These are phyloP conservation scores for Neocatenulostroma microsporum DNA, from an alignment of 2,329 filamentous ascomycete genomes.

Conservation along the genomic window DNA sequence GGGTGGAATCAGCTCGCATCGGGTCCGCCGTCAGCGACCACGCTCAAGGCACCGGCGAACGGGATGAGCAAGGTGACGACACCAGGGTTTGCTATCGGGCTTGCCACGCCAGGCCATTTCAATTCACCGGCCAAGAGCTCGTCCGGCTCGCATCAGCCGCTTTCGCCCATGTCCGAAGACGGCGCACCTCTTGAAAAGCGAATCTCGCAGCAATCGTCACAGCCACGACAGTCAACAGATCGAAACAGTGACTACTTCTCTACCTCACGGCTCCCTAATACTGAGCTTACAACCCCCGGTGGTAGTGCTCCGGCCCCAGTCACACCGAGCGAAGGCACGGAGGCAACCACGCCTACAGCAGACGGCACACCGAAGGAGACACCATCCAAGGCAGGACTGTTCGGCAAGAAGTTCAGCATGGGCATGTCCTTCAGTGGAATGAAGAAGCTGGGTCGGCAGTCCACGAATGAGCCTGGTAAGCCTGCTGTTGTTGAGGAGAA, in stretches of 20 bases:
- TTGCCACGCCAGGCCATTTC: slow-evolving; percentile 34
- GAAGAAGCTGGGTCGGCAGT: slow-evolving; percentile 71
- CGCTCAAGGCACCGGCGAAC: slow-evolving; percentile 54
- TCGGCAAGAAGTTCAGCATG: slow-evolving; percentile 79
- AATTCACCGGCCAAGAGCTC: slow-evolving; percentile 28
- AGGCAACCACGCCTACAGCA: slow-evolving; percentile 30
- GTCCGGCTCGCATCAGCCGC: slow-evolving; percentile 18
- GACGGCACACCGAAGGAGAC: slow-evolving; percentile 52
- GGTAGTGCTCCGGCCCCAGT: slow-evolving; percentile 19
- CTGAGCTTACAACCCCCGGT: slow-evolving; percentile 27
- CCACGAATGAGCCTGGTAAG: slow-evolving; percentile 60
- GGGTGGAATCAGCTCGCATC: slow-evolving; percentile 36
- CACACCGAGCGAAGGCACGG: slow-evolving; percentile 24
- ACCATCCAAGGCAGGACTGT: slow-evolving; percentile 47
- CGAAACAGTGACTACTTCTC: slow-evolving; percentile 69
- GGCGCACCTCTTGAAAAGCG: slow-evolving; percentile 45
- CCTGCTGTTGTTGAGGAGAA: slow-evolving; percentile 69
- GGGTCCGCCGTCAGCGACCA: slow-evolving; percentile 43
- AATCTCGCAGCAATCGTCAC: slow-evolving; percentile 49
- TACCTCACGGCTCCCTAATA: slow-evolving; percentile 45
- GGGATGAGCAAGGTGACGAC: slow-evolving; percentile 52
- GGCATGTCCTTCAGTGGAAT: slow-evolving; percentile 58
- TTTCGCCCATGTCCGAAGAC: slow-evolving; percentile 36
- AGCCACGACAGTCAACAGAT: slow-evolving; percentile 51
- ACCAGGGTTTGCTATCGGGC: slow-evolving; percentile 68